These are phyloP conservation scores for Neurospora pannonica DNA, from an alignment of 495 filamentous ascomycete species.

Conservation along the genomic window DNA sequence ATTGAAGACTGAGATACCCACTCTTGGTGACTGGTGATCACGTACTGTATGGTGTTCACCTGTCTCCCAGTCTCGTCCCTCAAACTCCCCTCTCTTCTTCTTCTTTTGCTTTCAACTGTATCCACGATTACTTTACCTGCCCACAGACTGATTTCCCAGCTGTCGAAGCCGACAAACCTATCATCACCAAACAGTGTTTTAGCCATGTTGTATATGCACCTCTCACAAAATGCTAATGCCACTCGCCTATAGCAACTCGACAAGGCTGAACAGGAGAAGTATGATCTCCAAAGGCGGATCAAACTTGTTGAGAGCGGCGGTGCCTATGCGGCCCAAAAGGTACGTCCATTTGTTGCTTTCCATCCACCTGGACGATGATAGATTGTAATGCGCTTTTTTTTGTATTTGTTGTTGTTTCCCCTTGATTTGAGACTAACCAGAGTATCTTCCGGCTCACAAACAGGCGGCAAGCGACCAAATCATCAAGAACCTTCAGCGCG, in stretches of 20 bases:
- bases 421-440: neutral
- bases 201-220: neutral
- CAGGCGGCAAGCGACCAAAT: slow-evolving; percentile 50
- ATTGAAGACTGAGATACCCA: neutral
- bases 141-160: neutral
- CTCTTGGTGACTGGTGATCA: neutral
- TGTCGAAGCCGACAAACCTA: neutral
- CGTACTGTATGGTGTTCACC: neutral
- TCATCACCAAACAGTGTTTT: neutral
- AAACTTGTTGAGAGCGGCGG: slow-evolving; percentile 36
- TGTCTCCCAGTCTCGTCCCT: neutral
- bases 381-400: neutral
- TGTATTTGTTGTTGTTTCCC: neutral
- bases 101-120: neutral
- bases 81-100: neutral
- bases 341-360: slow-evolving; percentile 18
- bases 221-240: neutral
- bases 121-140: neutral
- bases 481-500: slow-evolving; percentile 65
- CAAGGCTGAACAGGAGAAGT: slow-evolving; percentile 38
- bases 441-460: slow-evolving; percentile 10
- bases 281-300: slow-evolving; percentile 36
- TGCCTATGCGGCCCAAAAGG: slow-evolving; percentile 38
- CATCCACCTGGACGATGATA: slow-evolving; percentile 7
- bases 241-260: slow-evolving; percentile 34